Evolutionary conservation across 192 early-diverging fungal genomes (phyloP).

Genomic region (Pilaira anomala): DNA sequence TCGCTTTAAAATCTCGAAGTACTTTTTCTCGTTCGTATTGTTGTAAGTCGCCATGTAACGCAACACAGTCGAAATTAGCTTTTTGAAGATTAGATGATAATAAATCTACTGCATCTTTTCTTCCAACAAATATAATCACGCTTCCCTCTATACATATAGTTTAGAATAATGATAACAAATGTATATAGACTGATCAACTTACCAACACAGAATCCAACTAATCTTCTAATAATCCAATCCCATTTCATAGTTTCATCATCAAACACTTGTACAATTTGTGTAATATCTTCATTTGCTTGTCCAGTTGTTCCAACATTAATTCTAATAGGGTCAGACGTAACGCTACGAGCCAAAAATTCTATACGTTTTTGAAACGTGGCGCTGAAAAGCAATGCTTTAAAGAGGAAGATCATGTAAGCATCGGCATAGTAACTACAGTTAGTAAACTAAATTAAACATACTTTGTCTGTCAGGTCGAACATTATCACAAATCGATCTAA

Average conservation of each 20-base stretch:
- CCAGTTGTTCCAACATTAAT: conserved; percentile 72
- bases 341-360: conserved; percentile 67
- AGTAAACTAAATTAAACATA: conserved; percentile 26
- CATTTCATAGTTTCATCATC: conserved; percentile 69
- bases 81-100: conserved; percentile 60
- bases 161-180: too few species aligned
- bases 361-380: conserved; percentile 75
- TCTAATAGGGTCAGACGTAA: conserved; percentile 67
- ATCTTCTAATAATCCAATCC: conserved; percentile 63
- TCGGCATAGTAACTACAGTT: not conserved
- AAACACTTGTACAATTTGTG: conserved; percentile 61
- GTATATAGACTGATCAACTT: conserved; percentile 6
- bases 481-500: conserved; percentile 75
- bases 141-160: conserved; percentile 55
- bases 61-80: conserved; percentile 50
- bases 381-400: conserved; percentile 63
- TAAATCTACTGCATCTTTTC: conserved; percentile 71
- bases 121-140: conserved; percentile 73
- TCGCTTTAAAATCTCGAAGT: conserved; percentile 62
- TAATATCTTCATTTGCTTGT: conserved; percentile 73
- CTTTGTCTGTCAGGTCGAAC: conserved; percentile 81
- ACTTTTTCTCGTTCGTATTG: conserved; percentile 76
- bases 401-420: not conserved
- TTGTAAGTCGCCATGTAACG: conserved; percentile 76
- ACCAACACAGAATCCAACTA: conserved; percentile 56